These are phyloP conservation scores for Cercospora berteroae DNA, from an alignment of 2,329 filamentous ascomycete species.

Conservation along the genomic window DNA sequence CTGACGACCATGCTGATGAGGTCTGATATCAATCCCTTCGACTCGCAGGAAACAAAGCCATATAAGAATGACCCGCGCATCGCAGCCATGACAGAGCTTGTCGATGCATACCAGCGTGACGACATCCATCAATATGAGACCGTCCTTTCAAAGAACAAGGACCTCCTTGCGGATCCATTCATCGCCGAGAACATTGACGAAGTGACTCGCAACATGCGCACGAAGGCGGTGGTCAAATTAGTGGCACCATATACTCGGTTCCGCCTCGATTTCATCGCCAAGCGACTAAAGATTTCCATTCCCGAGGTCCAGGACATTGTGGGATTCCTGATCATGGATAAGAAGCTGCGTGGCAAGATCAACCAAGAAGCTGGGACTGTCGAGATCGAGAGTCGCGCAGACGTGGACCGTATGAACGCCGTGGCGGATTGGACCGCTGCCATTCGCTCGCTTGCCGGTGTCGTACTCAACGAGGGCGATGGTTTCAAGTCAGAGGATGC, in stretches of 20 bases:
- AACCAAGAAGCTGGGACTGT: constrained; percentile 84
- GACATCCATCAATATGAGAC: constrained; percentile 90
- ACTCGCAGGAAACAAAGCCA: constrained; percentile 97
- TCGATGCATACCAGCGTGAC: constrained; percentile 93
- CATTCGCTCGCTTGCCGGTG: constrained; percentile 65
- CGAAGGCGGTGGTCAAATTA: constrained; percentile 88
- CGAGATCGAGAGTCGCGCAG: constrained; percentile 70
- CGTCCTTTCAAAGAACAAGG: constrained; percentile 81
- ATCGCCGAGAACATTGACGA: constrained; percentile 99
- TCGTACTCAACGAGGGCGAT: constrained; percentile 75
- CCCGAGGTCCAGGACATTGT: constrained; percentile 91
- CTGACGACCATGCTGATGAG: constrained; percentile 98
- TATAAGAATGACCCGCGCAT: constrained; percentile 96
- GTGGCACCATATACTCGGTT: constrained; percentile 95
- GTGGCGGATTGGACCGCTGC: constrained; percentile 71
- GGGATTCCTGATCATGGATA: constrained; percentile 89
- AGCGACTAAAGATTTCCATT: constrained; percentile 79
- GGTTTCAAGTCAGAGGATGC: constrained; percentile 59
- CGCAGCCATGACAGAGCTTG: constrained; percentile 93
- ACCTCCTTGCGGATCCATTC: constrained; percentile 87
- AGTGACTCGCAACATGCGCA: constrained; percentile 96
- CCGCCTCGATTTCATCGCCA: constrained; percentile 81
- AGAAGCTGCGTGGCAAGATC: constrained; percentile 81
- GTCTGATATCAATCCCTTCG: constrained; percentile 97
- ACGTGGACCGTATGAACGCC: constrained; percentile 70